phyloP scores from a whole-genome alignment of 2,329 filamentous ascomycete species.

The Fusarium praegraminearum region DNA sequence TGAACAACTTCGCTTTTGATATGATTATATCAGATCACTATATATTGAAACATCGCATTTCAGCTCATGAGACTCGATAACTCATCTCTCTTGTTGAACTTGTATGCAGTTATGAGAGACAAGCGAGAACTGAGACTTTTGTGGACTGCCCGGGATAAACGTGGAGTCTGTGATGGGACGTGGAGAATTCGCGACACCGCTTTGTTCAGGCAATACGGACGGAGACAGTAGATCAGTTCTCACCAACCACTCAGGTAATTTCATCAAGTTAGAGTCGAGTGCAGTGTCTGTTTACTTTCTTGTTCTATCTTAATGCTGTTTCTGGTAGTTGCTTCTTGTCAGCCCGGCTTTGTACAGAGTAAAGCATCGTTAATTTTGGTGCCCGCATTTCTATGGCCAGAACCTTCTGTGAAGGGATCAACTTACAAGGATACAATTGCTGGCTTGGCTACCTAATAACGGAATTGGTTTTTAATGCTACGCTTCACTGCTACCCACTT shows the following conservation, averaged over 20 bases:
- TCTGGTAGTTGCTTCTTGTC: constrained; percentile 15
- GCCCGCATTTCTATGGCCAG: constrained; percentile 30
- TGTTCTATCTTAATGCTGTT: constrained; percentile 1
- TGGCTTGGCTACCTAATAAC: constrained; percentile 25
- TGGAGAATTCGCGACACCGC: constrained; percentile 37
- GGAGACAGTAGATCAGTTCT: neutral
- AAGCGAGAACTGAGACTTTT: constrained; percentile 16
- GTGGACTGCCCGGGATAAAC: constrained; percentile 29
- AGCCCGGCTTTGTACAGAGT: neutral
- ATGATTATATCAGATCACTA: neutral
- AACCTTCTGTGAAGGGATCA: constrained; percentile 29
- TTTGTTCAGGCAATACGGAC: constrained; percentile 25
- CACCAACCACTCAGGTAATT: neutral
- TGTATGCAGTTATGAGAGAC: neutral
- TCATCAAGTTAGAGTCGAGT: neutral
- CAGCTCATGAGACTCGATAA: neutral
- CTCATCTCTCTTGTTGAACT: neutral
- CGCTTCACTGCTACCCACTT: constrained; percentile 22
- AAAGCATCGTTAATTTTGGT: constrained; percentile 12
- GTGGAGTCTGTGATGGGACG: constrained; percentile 44
- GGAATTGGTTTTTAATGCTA: constrained; percentile 34
- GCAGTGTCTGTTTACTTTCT: constrained; percentile 17
- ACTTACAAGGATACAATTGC: constrained; percentile 8
- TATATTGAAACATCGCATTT: neutral
- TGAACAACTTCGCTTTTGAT: constrained; percentile 1